Percentiles rank a stretch among this genome's conserved stretches.
These are phyloP conservation scores for Ilyonectria robusta DNA, from an alignment of 2,329 filamentous ascomycete genomes.

Conservation along the genomic window DNA sequence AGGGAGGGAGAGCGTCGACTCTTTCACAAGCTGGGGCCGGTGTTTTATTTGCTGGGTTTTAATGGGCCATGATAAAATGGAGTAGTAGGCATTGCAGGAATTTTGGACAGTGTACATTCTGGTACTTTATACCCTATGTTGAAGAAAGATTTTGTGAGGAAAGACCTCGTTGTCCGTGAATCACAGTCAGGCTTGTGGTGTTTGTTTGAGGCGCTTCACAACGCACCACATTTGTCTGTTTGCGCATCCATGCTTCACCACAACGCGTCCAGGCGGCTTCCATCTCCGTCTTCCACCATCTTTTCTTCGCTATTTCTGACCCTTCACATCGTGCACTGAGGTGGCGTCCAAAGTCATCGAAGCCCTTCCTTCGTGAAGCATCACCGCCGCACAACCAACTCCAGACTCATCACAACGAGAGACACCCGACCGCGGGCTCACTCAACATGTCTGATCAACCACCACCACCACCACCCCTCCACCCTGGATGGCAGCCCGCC, in stretches of 20 bases:
- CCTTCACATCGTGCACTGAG: not conserved
- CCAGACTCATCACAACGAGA: not conserved
- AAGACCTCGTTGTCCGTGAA: not conserved
- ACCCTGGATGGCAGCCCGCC: too few species aligned
- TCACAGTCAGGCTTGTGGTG: not conserved
- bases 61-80: constrained; percentile 17
- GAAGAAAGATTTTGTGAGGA: constrained; percentile 7
- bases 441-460: not conserved
- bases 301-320: not conserved
- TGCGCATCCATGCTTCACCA: not conserved
- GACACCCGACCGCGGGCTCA: not conserved
- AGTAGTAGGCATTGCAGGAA: constrained; percentile 15
- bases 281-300: not conserved
- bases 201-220: not conserved
- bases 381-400: not conserved
- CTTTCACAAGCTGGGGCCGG: constrained; percentile 2
- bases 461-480: not conserved
- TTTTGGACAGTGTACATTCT: constrained; percentile 21
- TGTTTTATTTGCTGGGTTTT: not conserved
- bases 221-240: not conserved
- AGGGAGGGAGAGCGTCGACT: not conserved
- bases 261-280: not conserved
- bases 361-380: not conserved
- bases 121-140: constrained; percentile 30
- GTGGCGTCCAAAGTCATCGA: not conserved